Evolutionary conservation across 2,329 filamentous ascomycete species (phyloP).

Genomic region (Fusarium burgessii): DNA sequence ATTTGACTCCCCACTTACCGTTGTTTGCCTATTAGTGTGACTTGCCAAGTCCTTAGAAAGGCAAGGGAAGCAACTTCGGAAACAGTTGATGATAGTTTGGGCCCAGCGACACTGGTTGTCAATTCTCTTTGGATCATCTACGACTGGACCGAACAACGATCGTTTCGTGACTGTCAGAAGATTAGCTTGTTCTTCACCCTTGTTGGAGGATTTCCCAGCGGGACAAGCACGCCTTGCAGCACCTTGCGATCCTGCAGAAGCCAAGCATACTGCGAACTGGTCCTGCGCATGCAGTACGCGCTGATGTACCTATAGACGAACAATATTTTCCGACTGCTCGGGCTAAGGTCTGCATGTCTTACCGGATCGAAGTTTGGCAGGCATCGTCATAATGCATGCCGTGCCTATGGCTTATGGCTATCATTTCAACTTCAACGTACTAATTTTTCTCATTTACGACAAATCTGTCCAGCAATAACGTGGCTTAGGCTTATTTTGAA

Average conservation of each 20-base stretch:
- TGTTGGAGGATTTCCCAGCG: neutral
- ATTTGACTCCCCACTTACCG: constrained; percentile 12
- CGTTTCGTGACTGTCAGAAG: neutral
- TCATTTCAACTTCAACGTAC: constrained; percentile 19
- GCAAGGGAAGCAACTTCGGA: constrained; percentile 26
- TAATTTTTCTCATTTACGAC: neutral
- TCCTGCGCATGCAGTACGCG: neutral
- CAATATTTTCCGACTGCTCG: constrained; percentile 1
- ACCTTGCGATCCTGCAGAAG: constrained; percentile 9
- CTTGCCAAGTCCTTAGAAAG: constrained; percentile 13
- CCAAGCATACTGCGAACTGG: constrained; percentile 10
- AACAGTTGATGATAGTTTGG: neutral
- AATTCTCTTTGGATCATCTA: neutral
- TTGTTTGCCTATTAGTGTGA: constrained; percentile 22
- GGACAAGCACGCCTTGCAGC: neutral
- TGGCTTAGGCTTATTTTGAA: neutral
- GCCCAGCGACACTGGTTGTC: neutral
- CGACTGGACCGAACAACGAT: neutral
- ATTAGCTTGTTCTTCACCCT: neutral
- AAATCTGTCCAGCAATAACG: neutral
- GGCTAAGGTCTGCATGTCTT: constrained; percentile 11
- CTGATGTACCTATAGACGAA: constrained; percentile 4
- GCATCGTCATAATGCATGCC: neutral
- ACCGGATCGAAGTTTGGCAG: constrained; percentile 13
- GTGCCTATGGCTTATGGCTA: neutral